These are phyloP conservation scores for Rostrohypoxylon terebratum DNA, from an alignment of 495 filamentous ascomycete species.

Conservation along the genomic window DNA sequence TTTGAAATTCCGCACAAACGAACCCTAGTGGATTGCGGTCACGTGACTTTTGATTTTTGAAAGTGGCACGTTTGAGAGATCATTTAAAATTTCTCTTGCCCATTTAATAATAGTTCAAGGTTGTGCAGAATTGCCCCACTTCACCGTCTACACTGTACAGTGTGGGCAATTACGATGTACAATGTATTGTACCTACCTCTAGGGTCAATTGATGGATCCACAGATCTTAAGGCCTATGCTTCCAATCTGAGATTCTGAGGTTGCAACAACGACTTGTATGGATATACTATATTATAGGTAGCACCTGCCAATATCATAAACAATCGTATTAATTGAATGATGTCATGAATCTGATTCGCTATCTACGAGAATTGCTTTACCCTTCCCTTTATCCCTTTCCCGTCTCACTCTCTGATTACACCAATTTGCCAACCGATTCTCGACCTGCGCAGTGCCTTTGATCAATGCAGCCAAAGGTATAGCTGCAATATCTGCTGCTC, in stretches of 20 bases:
- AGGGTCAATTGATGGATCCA: no score
- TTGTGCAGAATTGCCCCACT: neutral
- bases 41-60: constrained; percentile 29
- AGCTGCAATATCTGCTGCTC: constrained; percentile 60
- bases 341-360: constrained; percentile 33
- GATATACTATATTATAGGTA: no score
- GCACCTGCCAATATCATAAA: neutral
- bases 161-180: neutral
- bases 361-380: constrained; percentile 43
- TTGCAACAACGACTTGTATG: neutral
- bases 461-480: constrained; percentile 52
- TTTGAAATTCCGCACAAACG: constrained; percentile 42
- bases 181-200: neutral
- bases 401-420: constrained; percentile 55
- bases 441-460: constrained; percentile 61
- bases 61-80: constrained; percentile 26
- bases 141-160: neutral
- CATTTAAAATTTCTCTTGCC: constrained; percentile 10
- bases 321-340: neutral
- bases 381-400: constrained; percentile 50
- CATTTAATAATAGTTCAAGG: neutral
- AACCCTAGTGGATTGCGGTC: constrained; percentile 45
- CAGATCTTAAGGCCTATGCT: neutral
- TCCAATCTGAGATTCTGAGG: neutral
- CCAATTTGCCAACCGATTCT: constrained; percentile 65